Evolutionary conservation across 2,329 filamentous ascomycete genomes (phyloP).

Genomic region (Trichoderma sp.): DNA sequence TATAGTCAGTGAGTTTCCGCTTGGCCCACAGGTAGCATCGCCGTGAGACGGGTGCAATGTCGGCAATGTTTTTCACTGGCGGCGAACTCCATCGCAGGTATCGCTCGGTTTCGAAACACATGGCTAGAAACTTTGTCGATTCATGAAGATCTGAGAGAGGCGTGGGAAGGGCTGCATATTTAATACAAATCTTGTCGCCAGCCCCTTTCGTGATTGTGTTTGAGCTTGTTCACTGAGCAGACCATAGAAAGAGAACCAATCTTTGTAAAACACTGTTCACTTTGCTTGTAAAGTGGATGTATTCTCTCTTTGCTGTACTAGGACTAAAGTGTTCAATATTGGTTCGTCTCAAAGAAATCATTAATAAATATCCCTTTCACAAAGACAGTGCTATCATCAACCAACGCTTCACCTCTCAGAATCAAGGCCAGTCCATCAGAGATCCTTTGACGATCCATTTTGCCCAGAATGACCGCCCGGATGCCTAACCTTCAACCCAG

Average conservation of each 20-base stretch:
- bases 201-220: not conserved
- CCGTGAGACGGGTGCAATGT: not conserved
- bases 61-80: not conserved
- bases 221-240: not conserved
- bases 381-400: not conserved
- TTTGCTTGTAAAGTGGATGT: not conserved
- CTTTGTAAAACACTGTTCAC: not conserved
- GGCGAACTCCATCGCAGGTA: not conserved
- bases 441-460: conserved; percentile 28
- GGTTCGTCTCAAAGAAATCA: not conserved
- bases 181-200: not conserved
- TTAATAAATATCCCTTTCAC: not conserved
- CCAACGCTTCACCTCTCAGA: not conserved
- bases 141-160: not conserved
- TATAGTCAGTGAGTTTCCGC: not conserved
- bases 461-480: conserved; percentile 32
- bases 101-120: not conserved
- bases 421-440: conserved; percentile 19
- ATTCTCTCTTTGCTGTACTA: not conserved
- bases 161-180: not conserved
- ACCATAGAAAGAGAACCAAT: not conserved
- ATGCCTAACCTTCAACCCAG: conserved; percentile 40
- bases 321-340: not conserved
- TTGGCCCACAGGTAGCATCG: not conserved
- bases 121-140: not conserved